Conservation (phyloP, 208 protist genomes). For the Naegleria fowleri region DNA sequence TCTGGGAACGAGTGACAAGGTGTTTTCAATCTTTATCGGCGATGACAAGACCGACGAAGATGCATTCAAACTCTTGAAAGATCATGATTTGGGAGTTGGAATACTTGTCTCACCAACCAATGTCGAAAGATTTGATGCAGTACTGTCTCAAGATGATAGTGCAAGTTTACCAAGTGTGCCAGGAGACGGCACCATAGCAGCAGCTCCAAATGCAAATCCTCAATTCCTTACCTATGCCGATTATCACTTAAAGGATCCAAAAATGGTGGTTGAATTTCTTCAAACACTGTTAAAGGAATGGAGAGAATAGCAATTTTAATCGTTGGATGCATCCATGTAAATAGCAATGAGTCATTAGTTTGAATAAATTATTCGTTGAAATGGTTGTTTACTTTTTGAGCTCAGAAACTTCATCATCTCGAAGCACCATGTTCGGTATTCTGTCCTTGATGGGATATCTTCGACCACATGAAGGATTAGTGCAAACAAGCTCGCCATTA, state of each 20-base stretch:
- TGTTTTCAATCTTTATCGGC: slow-evolving; percentile 7
- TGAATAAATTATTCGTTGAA: no score
- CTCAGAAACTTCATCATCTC: slow-evolving; percentile 19
- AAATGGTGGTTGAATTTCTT: no score
- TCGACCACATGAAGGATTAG: slow-evolving; percentile 1
- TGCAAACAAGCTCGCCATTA: slow-evolving; percentile 3
- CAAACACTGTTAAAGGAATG: no score
- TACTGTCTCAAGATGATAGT: no score
- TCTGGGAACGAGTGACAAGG: not conserved
- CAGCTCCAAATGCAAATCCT: no score
- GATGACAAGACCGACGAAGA: slow-evolving; percentile 34
- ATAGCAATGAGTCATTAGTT: no score
- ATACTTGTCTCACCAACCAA: not conserved
- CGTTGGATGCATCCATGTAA: no score
- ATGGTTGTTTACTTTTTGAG: not conserved
- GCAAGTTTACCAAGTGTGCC: no score
- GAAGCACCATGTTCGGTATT: slow-evolving; percentile 23
- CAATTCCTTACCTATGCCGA: no score
- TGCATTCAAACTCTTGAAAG: slow-evolving; percentile 1
- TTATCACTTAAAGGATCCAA: no score
- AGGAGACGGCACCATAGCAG: no score
- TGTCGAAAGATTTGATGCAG: not conserved
- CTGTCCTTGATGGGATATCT: slow-evolving; percentile 14
- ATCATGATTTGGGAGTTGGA: not conserved
- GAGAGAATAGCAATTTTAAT: no score